Evolutionary conservation across 2,329 filamentous ascomycete species (phyloP), one percentile per base, ranked within the genome.

Genomic region (Colletotrichum eremochloae): DNA sequence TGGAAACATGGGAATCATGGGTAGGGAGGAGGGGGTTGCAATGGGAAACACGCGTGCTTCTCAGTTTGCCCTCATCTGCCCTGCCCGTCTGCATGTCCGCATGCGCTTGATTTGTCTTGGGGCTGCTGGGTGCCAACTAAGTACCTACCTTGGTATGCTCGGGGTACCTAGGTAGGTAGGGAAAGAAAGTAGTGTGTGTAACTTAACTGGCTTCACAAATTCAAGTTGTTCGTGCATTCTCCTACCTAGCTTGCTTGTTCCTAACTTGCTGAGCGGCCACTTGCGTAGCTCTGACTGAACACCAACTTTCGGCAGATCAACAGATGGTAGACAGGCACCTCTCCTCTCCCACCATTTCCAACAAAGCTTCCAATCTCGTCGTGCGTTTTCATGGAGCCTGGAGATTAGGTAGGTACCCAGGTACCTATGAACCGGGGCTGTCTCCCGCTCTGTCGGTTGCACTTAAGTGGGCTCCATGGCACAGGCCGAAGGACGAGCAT

Each of bases 361-460:
- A 15, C 36, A 18, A 44, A 60, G 50, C 46, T 44, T 40, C 20
- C 58, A 18, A 20, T 50, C 53, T 50, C 50, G 29, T 63, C 60
- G 38, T n/a, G 12, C n/a, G 53, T 24, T 24, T 24, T 24, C 53
- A 64, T 64, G 5, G 38, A 38, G 58, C 53, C 36, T 72, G 69
- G 58, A 68, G 44, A 44, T 48, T 24, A 24, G 24, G 24, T 24
- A 24, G 24, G 24, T 24, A 24, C 24, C 24, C 1, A 24, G 24
- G 24, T 24, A 24, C 24, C 24, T 24, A 31, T 48, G 46, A 46
- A 53, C 66, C 66, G 66, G 58, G 66, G 31, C 46, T 40, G 52
- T 31, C 50, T 69, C 60, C 69, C 66, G 66, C 53, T 53, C 60
- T 60, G 44, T 72, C 66, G 66, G 66, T 72, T 62, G 60, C 66